Percentiles rank a stretch among this genome's conserved stretches.
Conservation (phyloP, 129 eudicot genomes). For the Kitagawia praeruptora region DNA sequence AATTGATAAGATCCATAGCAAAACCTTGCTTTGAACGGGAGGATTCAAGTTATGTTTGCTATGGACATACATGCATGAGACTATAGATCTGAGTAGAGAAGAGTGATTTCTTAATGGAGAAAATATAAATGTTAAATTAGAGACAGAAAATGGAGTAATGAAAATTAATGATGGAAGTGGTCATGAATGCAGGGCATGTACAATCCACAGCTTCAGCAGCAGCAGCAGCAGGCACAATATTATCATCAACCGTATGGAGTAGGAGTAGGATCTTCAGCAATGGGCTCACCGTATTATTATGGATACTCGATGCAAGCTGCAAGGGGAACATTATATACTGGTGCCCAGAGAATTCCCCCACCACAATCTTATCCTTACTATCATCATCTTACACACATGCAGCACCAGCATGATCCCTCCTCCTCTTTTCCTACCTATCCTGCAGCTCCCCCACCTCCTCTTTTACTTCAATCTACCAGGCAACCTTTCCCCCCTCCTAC, state of each 20-base stretch:
- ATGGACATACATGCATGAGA: not conserved
- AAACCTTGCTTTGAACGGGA: not conserved
- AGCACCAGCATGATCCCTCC: not conserved
- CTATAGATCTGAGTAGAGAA: not conserved
- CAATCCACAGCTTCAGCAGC: conserved; percentile 37
- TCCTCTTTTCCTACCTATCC: not conserved
- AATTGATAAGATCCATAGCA: too few species aligned
- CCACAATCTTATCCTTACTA: conserved; percentile 74
- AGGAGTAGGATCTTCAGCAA: conserved; percentile 44
- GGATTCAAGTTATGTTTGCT: too few species aligned
- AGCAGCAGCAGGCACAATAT: conserved; percentile 48
- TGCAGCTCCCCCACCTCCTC: conserved; percentile 2
- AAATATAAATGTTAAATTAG: too few species aligned
- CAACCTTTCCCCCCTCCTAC: conserved; percentile 48
- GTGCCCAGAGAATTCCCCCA: conserved; percentile 51
- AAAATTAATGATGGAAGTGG: not conserved
- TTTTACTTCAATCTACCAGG: conserved; percentile 36
- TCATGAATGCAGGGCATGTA: conserved; percentile 44
- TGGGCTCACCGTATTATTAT: conserved; percentile 65
- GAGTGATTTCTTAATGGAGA: not conserved
- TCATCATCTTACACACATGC: conserved; percentile 31
- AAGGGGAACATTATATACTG: conserved; percentile 44
- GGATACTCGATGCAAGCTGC: conserved; percentile 50
- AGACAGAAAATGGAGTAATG: not conserved
- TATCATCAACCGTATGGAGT: conserved; percentile 58